Percentiles rank a stretch among this genome's conserved stretches.
These are phyloP conservation scores for Backusella macrospora DNA, from an alignment of 192 early-diverging fungal species.

Conservation along the genomic window DNA sequence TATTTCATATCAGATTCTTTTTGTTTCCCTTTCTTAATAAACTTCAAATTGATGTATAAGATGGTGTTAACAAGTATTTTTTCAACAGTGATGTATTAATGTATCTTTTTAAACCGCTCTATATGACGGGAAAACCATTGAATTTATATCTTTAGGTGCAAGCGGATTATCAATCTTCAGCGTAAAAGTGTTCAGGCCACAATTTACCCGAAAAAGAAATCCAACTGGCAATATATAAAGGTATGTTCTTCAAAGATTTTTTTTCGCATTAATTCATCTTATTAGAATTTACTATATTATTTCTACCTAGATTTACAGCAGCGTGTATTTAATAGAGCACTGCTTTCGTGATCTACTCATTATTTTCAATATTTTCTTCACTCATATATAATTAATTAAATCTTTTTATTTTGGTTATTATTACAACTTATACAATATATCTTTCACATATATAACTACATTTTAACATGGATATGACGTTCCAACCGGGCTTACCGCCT, in stretches of 20 bases:
- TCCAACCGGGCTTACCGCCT: background rate
- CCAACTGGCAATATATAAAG: background rate
- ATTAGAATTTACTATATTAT: conserved; percentile 5
- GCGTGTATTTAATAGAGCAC: conserved; percentile 3
- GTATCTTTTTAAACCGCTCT: background rate
- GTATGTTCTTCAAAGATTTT: background rate
- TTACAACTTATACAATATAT: background rate
- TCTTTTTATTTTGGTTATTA: background rate
- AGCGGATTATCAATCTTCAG: background rate
- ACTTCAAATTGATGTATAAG: background rate
- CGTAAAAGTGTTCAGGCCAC: conserved; percentile 1
- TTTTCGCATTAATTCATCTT: background rate
- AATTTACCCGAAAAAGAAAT: conserved; percentile 6
- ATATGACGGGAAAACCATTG: conserved; percentile 2
- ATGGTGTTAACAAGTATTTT: background rate
- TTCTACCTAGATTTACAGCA: background rate
- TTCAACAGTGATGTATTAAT: background rate
- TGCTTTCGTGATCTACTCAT: background rate
- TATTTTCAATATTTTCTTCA: background rate
- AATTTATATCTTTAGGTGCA: background rate
- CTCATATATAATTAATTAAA: background rate
- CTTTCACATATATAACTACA: background rate
- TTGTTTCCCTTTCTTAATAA: background rate
- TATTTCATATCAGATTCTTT: background rate
- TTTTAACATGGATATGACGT: conserved; percentile 17